Evolutionary conservation across 306 rosid species (phyloP), one percentile per base, ranked within the genome.

Genomic region (Quercus ilex): DNA sequence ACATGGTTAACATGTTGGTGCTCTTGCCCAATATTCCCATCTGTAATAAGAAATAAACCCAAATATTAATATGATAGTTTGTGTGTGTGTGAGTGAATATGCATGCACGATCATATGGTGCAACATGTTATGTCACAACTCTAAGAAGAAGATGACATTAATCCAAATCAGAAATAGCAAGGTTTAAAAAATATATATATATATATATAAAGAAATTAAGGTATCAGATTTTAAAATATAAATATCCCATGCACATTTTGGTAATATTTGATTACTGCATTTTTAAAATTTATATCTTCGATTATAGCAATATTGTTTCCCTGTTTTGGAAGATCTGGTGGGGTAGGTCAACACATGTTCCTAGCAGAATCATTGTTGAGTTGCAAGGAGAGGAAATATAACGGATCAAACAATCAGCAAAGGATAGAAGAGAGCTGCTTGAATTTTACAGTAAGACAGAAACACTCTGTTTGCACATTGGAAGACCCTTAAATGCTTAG

Each of bases 11-110:
- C 69, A 78, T 71, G 79, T 78, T 71, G 91, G 62, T 77, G 82
- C 64, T 80, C 90, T 69, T 80, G 75, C 56, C 82, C 83, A 81
- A 53, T 79, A 73, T 56, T 83, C 23, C 63, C 87, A 58, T 88
- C 93, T 91, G 88, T 83, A 55, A 78, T n/a, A 46, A 79, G 55
- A 17, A 74, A 69, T 63, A 74, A 69, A 57, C 6, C 57, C 33
- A 43, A 73, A 43, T 6, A 46, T 56, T 53, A 56, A 70, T 18
- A 71, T 53, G 33, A 82, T 77, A 76, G 38, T 17, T 59, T 74
- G 80, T 71, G 28, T 53, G 28, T 56, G 33, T 52, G 18, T 30
- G 43, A 28, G 23, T 38, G 76, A 17, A 71, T 19, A 62, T 19
- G 62, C 7, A 65, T 20, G 19, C 41, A 71, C 33, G 3, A 19